Conservation (phyloP, 208 protist species). For the Trypanosoma platydactyli region DNA sequence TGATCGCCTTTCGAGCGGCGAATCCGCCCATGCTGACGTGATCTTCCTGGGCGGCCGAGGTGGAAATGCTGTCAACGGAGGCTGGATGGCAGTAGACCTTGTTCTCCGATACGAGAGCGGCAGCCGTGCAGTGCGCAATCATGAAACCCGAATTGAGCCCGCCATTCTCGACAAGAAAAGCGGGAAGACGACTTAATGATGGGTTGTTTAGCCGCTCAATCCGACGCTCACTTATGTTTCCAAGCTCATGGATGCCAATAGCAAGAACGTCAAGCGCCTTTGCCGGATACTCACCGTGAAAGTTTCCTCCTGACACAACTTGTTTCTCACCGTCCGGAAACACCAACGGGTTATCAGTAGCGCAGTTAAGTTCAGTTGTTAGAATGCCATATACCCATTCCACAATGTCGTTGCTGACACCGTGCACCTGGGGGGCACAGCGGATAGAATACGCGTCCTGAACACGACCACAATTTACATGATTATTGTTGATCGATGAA, state of each 20-base stretch:
- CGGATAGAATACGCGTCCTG: conserved; percentile 90
- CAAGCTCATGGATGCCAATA: conserved; percentile 70
- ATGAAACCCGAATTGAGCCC: conserved; percentile 92
- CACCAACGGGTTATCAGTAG: conserved; percentile 93
- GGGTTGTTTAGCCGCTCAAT: conserved; percentile 84
- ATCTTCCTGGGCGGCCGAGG: conserved; percentile 86
- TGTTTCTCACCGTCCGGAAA: conserved; percentile 49
- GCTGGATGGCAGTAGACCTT: conserved; percentile 86
- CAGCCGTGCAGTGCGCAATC: conserved; percentile 91
- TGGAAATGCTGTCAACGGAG: conserved; percentile 82
- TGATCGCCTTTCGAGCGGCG: conserved; percentile 55
- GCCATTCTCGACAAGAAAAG: conserved; percentile 80
- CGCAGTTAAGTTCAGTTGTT: conserved; percentile 82
- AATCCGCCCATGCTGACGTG: conserved; percentile 84
- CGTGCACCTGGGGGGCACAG: conserved; percentile 90
- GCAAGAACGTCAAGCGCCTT: conserved; percentile 66
- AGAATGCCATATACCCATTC: conserved; percentile 72
- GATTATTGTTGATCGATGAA: conserved; percentile 59
- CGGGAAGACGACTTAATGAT: conserved; percentile 61
- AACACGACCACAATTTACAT: conserved; percentile 63
- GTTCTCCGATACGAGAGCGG: conserved; percentile 84
- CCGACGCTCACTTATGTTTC: conserved; percentile 73
- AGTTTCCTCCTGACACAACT: conserved; percentile 87
- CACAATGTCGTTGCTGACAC: conserved; percentile 67
- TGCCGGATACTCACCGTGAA: conserved; percentile 91